Evolutionary conservation across 768 basidiomycete species (phyloP), one percentile per base, ranked within the genome.

Genomic region (Daedalea quercina): DNA sequence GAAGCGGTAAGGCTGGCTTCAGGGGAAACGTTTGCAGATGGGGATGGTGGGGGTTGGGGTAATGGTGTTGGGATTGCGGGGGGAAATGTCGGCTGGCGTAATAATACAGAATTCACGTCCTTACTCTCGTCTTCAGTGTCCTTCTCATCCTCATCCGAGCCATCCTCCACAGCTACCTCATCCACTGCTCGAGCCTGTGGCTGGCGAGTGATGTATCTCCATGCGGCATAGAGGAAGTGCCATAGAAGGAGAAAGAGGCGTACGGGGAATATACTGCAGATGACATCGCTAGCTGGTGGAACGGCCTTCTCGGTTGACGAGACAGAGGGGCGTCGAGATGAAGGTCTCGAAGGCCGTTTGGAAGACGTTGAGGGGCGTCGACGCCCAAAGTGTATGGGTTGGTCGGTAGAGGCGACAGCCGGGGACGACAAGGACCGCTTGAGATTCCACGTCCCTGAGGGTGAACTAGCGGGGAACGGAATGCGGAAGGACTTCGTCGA

Each of bases 201-300:
- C 56, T 54, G 57, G 33, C 63, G 54, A 6, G 62, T 54, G 33
- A 70, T 62, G 34, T 82, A 78, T n/a, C 73, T 68, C 76, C 83
- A 87, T 20, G 80, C 78, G 8, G 78, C 73, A 56, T 77, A 79
- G 57, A 91, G 68, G 45, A 80, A 77, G 60, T 85, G 75, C 87
- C 89, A 91, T 51, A 84, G 73, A 35, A 84, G 56, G 41, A 82
- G 74, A 55, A 88, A 77, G 54, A 88, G 72, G 41, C 85, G 86
- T 56, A 89, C 76, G 62, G 90, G 76, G 75, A 84, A 82, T 61
- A 88, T 73, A 45, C 81, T 81, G 63, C 78, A 63, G 54, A 68
- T 42, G 23, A 62, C 44, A 50, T 24, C 55, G 34, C 47, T 57
- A 24, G 57, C 50, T 1, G 58, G 61, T 1, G 57, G 57, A 24